These are phyloP conservation scores for Pyrenula massariospora DNA, from an alignment of 495 filamentous ascomycete genomes.

Conservation along the genomic window DNA sequence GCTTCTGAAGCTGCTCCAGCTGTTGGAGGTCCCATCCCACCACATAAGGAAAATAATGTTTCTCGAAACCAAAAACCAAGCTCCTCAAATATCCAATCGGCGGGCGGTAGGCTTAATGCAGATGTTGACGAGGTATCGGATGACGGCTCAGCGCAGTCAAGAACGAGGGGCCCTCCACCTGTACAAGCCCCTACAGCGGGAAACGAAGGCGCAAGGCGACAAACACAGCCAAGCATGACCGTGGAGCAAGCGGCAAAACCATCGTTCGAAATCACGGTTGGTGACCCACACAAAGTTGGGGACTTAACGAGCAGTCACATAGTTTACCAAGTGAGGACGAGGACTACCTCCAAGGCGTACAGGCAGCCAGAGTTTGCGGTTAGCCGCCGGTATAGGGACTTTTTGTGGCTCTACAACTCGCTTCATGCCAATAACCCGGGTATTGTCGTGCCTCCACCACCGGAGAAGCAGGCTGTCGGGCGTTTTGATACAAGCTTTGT, in stretches of 20 bases:
- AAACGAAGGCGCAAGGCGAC: constrained; percentile 32
- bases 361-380: constrained; percentile 82
- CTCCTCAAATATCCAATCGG: constrained; percentile 33
- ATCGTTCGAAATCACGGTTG: constrained; percentile 81
- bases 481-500: constrained; percentile 96
- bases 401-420: constrained; percentile 92
- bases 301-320: constrained; percentile 95
- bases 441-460: constrained; percentile 88
- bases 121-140: constrained; percentile 54
- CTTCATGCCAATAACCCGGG: constrained; percentile 91
- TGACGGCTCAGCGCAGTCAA: constrained; percentile 31
- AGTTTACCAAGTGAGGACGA: constrained; percentile 89
- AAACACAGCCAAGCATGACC: constrained; percentile 70
- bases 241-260: constrained; percentile 86
- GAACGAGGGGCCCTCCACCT: constrained; percentile 58
- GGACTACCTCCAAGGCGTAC: constrained; percentile 96
- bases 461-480: constrained; percentile 95
- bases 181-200: constrained; percentile 50
- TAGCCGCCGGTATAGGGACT: constrained; percentile 87
- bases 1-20: constrained; percentile 14
- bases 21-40: constrained; percentile 53
- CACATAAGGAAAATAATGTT: constrained; percentile 68
- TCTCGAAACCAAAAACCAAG: constrained; percentile 44
- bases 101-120: constrained; percentile 37
- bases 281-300: constrained; percentile 95